Conservation (phyloP, 805 yeast genomes). For the Candida vartiovaarae region DNA sequence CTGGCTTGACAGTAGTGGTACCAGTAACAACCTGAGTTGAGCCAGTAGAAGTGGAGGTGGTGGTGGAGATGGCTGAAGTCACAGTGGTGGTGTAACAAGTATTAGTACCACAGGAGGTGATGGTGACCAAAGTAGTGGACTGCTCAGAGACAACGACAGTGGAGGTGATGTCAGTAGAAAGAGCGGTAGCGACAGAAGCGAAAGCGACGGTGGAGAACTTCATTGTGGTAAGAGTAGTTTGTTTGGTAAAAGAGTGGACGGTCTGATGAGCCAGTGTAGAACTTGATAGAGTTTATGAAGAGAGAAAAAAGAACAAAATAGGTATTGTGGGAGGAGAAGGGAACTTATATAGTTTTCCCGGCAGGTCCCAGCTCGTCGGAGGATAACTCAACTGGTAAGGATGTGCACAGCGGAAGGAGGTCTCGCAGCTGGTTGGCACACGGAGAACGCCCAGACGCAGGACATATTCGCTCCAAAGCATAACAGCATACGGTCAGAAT, state of each 20-base stretch:
- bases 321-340: not conserved
- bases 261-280: not conserved
- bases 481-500: no score
- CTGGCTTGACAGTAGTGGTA: conserved; percentile 14
- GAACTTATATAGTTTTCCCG: conserved; percentile 1
- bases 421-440: no score
- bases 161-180: conserved; percentile 19
- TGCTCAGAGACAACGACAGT: conserved; percentile 9
- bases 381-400: no score
- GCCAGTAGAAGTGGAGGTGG: conserved; percentile 17
- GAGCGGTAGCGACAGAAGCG: conserved; percentile 19
- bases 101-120: conserved; percentile 22
- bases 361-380: no score
- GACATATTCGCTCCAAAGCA: no score
- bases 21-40: conserved; percentile 15
- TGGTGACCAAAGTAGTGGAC: conserved; percentile 19
- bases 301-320: not conserved
- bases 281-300: not conserved
- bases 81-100: conserved; percentile 18
- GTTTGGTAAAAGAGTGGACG: conserved; percentile 18
- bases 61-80: conserved; percentile 17
- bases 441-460: no score
- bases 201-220: conserved; percentile 21
- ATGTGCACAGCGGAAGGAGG: no score
- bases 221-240: conserved; percentile 14